Conservation (phyloP, 495 filamentous ascomycete species). For the Melanomma pulvis-pyrius region DNA sequence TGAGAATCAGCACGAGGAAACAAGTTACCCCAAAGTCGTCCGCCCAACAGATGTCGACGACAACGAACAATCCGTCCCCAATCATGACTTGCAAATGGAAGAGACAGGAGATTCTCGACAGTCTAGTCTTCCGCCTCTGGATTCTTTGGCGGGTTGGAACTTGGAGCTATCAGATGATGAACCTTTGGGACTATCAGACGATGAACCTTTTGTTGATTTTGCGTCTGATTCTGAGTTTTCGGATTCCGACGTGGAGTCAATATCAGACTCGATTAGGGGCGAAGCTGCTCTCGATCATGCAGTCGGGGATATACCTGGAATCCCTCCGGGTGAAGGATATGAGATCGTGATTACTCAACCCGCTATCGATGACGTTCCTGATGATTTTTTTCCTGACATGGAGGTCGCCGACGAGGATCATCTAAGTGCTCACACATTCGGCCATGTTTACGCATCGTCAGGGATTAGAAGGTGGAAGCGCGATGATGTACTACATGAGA, state of each 20-base stretch:
- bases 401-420: slow-evolving; percentile 71
- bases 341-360: slow-evolving; percentile 77
- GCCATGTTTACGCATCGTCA: slow-evolving; percentile 85
- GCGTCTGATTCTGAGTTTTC: too few relatives aligned
- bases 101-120: slow-evolving; percentile 26
- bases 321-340: slow-evolving; percentile 71
- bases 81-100: slow-evolving; percentile 23
- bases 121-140: slow-evolving; percentile 30
- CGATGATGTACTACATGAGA: slow-evolving; percentile 74
- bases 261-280: not conserved
- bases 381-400: slow-evolving; percentile 67
- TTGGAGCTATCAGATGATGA: not conserved
- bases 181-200: not conserved
- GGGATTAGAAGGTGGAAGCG: slow-evolving; percentile 72
- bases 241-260: slow-evolving; percentile 53
- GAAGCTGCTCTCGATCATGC: not conserved
- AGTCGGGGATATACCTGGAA: slow-evolving; percentile 75
- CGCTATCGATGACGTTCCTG: slow-evolving; percentile 79
- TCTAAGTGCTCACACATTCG: slow-evolving; percentile 71
- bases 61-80: slow-evolving; percentile 16
- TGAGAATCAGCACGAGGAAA: too few relatives aligned
- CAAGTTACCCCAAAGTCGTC: not conserved
- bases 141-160: slow-evolving; percentile 4
- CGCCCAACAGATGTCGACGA: not conserved
- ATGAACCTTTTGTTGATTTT: too few relatives aligned